These are phyloP conservation scores for Aspergillus cristatus DNA, from an alignment of 495 filamentous ascomycete genomes.

Conservation along the genomic window DNA sequence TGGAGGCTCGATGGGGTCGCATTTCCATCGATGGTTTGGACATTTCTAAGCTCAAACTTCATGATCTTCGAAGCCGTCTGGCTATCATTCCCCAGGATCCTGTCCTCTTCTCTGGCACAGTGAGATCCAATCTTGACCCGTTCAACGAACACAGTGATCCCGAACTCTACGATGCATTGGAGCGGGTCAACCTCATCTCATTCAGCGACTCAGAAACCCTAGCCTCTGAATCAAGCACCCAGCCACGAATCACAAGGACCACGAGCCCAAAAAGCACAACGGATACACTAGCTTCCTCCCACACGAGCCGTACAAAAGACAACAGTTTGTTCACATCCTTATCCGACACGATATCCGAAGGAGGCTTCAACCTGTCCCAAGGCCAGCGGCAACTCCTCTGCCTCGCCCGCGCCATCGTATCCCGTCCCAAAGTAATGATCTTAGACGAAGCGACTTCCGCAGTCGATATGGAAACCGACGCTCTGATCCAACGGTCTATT, in stretches of 20 bases:
- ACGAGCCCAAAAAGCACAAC: slow-evolving; percentile 13
- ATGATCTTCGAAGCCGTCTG: slow-evolving; percentile 62
- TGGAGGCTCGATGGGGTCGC: slow-evolving; percentile 60
- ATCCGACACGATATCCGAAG: slow-evolving; percentile 57
- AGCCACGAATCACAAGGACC: slow-evolving; percentile 12
- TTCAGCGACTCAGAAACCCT: slow-evolving; percentile 27
- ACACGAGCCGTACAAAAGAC: slow-evolving; percentile 17
- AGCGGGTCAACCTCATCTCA: slow-evolving; percentile 64
- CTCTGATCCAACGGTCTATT: slow-evolving; percentile 73
- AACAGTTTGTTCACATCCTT: slow-evolving; percentile 61
- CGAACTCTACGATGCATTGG: slow-evolving; percentile 64
- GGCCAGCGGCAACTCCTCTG: slow-evolving; percentile 85
- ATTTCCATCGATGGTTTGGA: slow-evolving; percentile 72
- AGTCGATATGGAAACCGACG: slow-evolving; percentile 81
- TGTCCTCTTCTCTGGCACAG: slow-evolving; percentile 77
- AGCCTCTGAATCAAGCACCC: slow-evolving; percentile 22
- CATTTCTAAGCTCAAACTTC: slow-evolving; percentile 63
- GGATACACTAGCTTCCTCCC: slow-evolving; percentile 17
- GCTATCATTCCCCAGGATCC: slow-evolving; percentile 86
- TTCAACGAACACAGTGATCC: slow-evolving; percentile 63
- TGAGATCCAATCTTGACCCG: slow-evolving; percentile 75
- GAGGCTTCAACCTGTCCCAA: slow-evolving; percentile 74
- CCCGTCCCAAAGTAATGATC: slow-evolving; percentile 73
- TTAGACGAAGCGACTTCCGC: slow-evolving; percentile 86
- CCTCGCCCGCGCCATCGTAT: slow-evolving; percentile 77